A percentile compares a stretch with the other conserved stretches of the same genome.
phyloP scores from a whole-genome alignment of 768 basidiomycete genomes.

The Mycena crocata region DNA sequence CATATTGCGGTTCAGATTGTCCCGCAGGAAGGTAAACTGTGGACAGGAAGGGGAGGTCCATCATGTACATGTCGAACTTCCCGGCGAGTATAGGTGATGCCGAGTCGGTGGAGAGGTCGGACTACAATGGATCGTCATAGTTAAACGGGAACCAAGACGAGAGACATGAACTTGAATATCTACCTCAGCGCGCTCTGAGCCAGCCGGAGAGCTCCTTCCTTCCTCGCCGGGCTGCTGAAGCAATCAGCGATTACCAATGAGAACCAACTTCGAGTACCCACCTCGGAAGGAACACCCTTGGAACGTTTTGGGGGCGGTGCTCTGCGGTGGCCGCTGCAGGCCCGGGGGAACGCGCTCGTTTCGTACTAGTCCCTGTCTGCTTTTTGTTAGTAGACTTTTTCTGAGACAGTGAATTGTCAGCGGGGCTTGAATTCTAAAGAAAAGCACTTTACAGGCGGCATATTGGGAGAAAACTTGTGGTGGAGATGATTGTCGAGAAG shows the following conservation, averaged over 20 bases:
- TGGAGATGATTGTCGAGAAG: too few relatives aligned
- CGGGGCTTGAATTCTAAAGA: neutral
- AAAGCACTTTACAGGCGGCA: neutral
- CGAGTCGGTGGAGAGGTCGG: neutral
- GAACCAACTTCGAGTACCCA: neutral
- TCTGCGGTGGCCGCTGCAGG: neutral
- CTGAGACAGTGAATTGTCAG: neutral
- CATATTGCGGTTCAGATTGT: constrained; percentile 40
- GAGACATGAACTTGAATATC: neutral
- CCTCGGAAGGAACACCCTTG: neutral
- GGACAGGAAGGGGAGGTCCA: constrained; percentile 49
- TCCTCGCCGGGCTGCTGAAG: neutral
- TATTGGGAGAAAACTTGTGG: too few relatives aligned
- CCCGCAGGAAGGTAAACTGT: constrained; percentile 45
- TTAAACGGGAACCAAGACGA: neutral
- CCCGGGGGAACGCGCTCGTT: constrained; percentile 16
- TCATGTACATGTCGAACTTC: constrained; percentile 53
- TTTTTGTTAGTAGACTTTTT: constrained; percentile 3
- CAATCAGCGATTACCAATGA: neutral
- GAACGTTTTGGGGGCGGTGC: neutral
- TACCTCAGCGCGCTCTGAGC: neutral
- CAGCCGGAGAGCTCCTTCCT: neutral
- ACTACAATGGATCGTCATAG: neutral
- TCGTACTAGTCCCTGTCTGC: neutral
- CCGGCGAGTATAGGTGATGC: constrained; percentile 32